Percentiles rank a stretch among this genome's conserved stretches.
phyloP scores from a whole-genome alignment of 1,284 basidiomycete genomes.

The Puccinia coronata region DNA sequence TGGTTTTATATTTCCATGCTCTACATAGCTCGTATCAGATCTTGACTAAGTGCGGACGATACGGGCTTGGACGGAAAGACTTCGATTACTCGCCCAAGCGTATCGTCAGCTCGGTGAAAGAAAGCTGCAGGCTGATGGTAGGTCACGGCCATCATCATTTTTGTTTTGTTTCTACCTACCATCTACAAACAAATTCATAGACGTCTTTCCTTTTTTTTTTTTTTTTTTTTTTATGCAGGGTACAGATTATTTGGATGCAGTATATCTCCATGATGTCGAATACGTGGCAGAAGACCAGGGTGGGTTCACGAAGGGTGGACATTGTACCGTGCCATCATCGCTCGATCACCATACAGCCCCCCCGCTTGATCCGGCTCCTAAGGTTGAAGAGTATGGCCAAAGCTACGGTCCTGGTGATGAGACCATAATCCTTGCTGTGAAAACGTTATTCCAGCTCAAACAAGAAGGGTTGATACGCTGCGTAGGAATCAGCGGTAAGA shows the following conservation, averaged over 20 bases:
- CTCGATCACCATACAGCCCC: conserved; percentile 21
- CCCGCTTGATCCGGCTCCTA: not conserved
- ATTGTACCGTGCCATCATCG: conserved; percentile 50
- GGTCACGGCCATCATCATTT: conserved; percentile 69
- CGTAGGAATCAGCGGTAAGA: conserved; percentile 80
- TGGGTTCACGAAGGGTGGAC: conserved; percentile 56
- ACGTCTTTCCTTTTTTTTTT: not conserved
- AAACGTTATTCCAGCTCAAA: conserved; percentile 73
- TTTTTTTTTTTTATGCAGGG: not conserved
- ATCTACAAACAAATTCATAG: not conserved
- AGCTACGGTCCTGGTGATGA: conserved; percentile 77
- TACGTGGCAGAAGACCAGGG: conserved; percentile 70
- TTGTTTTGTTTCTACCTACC: conserved; percentile 65
- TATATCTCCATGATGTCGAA: conserved; percentile 84
- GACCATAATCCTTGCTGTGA: conserved; percentile 72
- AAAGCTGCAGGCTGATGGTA: conserved; percentile 72
- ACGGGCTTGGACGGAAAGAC: conserved; percentile 65
- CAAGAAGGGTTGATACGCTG: conserved; percentile 73
- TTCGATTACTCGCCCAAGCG: conserved; percentile 79
- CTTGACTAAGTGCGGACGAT: conserved; percentile 86
- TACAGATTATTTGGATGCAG: conserved; percentile 53
- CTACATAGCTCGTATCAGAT: conserved; percentile 58
- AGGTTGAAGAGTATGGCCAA: conserved; percentile 65
- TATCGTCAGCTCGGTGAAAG: conserved; percentile 71
- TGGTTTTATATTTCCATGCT: too few species aligned